Evolutionary conservation across 306 rosid genomes (phyloP), one percentile per base, ranked within the genome.

Genomic region (Cicer bijugum): DNA sequence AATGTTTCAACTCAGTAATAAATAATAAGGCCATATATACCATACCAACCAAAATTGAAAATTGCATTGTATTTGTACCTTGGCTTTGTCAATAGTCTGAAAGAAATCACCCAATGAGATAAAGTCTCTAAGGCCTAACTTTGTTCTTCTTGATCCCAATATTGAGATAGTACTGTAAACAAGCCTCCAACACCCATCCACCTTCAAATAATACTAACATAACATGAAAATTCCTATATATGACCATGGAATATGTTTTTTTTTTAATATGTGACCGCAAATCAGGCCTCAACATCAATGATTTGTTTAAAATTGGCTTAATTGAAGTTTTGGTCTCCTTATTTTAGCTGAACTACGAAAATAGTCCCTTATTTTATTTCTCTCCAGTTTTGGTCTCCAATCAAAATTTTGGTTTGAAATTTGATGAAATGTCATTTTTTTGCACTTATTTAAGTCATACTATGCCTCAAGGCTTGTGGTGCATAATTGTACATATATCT

Each of bases 81-180:
- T 77, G 58, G 82, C 75, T 79, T 84, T 51, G 71, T 90, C 87
- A 78, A 92, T 90, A 12, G 39, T 87, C 75, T 92, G 95, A 37
- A 83, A 70, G 76, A 92, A 90, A 7, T 92, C 98, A 67, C 88
- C 96, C 82, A 92, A 67, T 28, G 97, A 87, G 81, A 90, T 87
- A 67, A 92, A 88, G 69, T 92, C 97, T 82, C 97, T 80, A 59
- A 92, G 85, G 66, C 96, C 97, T 28, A 92, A 85, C 86, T 90
- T 92, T 47, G 95, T 90, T 77, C 96, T 86, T 85, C 88, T 92
- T 47, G 95, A 82, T 51, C 97, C 98, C 82, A 90, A 72, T 67
- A 92, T 86, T 74, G 94, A 84, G 75, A 90, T 86, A 75, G 92
- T 88, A 69, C 96, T 87, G 48, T 88, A 92, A 20, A 88, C 84